A percentile compares a stretch with the other conserved stretches of the same genome.
Evolutionary conservation across 1,139 yeast genomes (phyloP).

Genomic region (Diutina catenulata): DNA sequence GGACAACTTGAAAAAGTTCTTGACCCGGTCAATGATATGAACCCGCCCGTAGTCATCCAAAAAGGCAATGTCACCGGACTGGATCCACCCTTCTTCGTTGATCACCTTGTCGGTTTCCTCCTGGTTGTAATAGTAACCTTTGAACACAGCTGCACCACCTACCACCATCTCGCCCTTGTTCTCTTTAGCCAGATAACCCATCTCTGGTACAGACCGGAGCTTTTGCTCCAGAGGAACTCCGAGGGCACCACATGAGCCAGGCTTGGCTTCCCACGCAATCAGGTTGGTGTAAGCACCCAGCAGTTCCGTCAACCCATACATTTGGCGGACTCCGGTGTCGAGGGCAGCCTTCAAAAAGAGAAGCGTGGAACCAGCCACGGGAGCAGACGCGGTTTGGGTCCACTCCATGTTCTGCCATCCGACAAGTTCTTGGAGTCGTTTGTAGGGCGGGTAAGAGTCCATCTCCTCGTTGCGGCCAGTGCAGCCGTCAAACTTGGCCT

Average conservation of each 20-base stretch:
- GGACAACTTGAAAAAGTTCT: constrained; percentile 32
- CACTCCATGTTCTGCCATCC: constrained; percentile 13
- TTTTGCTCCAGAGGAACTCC: constrained; percentile 6
- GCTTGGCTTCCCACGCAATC: constrained; percentile 9
- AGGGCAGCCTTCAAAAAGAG: constrained; percentile 12
- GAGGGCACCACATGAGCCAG: constrained; percentile 13
- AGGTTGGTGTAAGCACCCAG: constrained; percentile 11
- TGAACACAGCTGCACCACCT: constrained; percentile 29
- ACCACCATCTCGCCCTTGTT: constrained; percentile 27
- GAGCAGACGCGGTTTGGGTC: constrained; percentile 15
- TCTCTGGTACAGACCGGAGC: constrained; percentile 6
- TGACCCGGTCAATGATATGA: constrained; percentile 29
- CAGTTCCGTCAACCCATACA: constrained; percentile 14
- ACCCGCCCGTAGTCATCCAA: constrained; percentile 24
- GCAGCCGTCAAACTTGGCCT: constrained; percentile 9
- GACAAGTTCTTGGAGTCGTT: constrained; percentile 9
- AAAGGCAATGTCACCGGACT: constrained; percentile 29
- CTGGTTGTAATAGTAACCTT: constrained; percentile 25
- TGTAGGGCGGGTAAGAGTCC: constrained; percentile 10
- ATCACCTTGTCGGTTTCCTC: constrained; percentile 24
- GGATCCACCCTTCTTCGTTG: constrained; percentile 22
- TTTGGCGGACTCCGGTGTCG: constrained; percentile 12
- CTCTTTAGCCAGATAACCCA: not conserved
- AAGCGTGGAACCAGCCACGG: constrained; percentile 12
- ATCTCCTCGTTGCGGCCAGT: constrained; percentile 5